These are phyloP conservation scores for Ilyonectria robusta DNA, from an alignment of 2,329 filamentous ascomycete genomes.

Conservation along the genomic window DNA sequence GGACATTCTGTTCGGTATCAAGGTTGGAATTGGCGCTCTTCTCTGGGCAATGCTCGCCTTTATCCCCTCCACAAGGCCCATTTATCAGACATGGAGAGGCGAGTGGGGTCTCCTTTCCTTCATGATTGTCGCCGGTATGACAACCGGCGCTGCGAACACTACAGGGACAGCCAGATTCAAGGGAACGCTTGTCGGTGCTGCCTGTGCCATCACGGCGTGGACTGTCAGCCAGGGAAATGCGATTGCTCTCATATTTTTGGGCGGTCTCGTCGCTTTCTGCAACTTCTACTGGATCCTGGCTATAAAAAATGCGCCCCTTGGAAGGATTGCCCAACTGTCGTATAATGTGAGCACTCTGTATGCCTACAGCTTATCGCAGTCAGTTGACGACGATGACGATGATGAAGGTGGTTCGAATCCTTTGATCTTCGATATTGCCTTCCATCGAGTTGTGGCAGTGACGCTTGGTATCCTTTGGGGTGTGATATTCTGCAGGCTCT, in stretches of 20 bases:
- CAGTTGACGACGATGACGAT: slow-evolving; percentile 85
- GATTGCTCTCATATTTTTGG: slow-evolving; percentile 82
- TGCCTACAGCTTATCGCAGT: slow-evolving; percentile 88
- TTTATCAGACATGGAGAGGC: slow-evolving; percentile 90
- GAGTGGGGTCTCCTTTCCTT: slow-evolving; percentile 98
- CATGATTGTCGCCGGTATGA: slow-evolving; percentile 99
- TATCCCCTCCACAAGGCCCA: slow-evolving; percentile 80
- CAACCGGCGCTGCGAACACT: slow-evolving; percentile 94
- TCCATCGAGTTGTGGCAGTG: slow-evolving; percentile 90
- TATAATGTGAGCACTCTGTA: slow-evolving; percentile 97
- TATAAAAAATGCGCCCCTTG: slow-evolving; percentile 87
- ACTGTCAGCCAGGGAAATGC: slow-evolving; percentile 81
- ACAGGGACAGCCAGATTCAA: slow-evolving; percentile 89
- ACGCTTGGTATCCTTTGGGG: slow-evolving; percentile 92
- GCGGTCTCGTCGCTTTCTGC: slow-evolving; percentile 84
- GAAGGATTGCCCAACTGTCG: slow-evolving; percentile 92
- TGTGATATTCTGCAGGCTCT: slow-evolving; percentile 86
- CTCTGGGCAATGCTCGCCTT: slow-evolving; percentile 93
- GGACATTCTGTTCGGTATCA: slow-evolving; percentile 84
- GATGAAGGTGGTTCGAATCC: slow-evolving; percentile 90
- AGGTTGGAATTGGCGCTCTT: slow-evolving; percentile 91
- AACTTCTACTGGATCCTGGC: slow-evolving; percentile 94
- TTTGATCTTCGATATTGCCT: slow-evolving; percentile 87
- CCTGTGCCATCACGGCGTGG: slow-evolving; percentile 84
- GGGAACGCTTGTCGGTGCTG: slow-evolving; percentile 86